phyloP scores from a whole-genome alignment of 352 stramenopile genomes.

The Phytophthora pinifolia region DNA sequence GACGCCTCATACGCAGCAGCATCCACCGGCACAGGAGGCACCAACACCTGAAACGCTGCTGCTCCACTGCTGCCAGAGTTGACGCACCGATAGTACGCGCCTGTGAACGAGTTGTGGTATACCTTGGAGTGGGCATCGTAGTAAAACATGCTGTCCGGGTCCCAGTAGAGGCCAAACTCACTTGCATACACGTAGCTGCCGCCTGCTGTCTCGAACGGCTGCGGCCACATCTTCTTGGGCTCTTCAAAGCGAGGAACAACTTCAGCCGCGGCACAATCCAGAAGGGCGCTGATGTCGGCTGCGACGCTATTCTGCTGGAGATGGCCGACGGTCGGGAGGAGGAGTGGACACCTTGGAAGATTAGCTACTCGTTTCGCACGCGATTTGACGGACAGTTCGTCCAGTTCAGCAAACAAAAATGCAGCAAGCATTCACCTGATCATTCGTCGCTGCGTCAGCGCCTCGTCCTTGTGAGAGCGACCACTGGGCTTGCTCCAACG shows the following conservation, averaged over 20 bases:
- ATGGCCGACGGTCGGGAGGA: slow-evolving; percentile 12
- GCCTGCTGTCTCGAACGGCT: slow-evolving; percentile 74
- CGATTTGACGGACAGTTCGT: slow-evolving; percentile 10
- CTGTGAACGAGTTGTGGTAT: slow-evolving; percentile 74
- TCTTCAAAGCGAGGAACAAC: slow-evolving; percentile 54
- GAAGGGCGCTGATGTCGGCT: slow-evolving; percentile 61
- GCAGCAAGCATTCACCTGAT: slow-evolving; percentile 45
- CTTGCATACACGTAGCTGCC: slow-evolving; percentile 75
- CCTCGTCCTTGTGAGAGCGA: slow-evolving; percentile 60
- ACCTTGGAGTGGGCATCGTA: slow-evolving; percentile 73
- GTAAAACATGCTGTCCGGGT: slow-evolving; percentile 85
- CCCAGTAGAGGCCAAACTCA: slow-evolving; percentile 75
- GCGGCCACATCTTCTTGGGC: slow-evolving; percentile 78
- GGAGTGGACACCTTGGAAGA: slow-evolving; percentile 26
- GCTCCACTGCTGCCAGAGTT: slow-evolving; percentile 19
- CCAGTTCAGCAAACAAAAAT: slow-evolving; percentile 40
- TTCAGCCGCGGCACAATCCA: slow-evolving; percentile 60
- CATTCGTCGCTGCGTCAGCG: slow-evolving; percentile 30
- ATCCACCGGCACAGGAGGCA: slow-evolving; percentile 51
- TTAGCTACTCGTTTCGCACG: slow-evolving; percentile 33
- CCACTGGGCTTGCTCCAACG: slow-evolving; percentile 83
- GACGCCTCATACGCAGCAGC: slow-evolving; percentile 32
- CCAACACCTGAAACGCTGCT: slow-evolving; percentile 49
- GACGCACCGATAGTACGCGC: slow-evolving; percentile 60
- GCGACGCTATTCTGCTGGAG: slow-evolving; percentile 35